Evolutionary conservation across 352 stramenopile genomes (phyloP), one percentile per base, ranked within the genome.

Genomic region (Phytopythium boreale): DNA sequence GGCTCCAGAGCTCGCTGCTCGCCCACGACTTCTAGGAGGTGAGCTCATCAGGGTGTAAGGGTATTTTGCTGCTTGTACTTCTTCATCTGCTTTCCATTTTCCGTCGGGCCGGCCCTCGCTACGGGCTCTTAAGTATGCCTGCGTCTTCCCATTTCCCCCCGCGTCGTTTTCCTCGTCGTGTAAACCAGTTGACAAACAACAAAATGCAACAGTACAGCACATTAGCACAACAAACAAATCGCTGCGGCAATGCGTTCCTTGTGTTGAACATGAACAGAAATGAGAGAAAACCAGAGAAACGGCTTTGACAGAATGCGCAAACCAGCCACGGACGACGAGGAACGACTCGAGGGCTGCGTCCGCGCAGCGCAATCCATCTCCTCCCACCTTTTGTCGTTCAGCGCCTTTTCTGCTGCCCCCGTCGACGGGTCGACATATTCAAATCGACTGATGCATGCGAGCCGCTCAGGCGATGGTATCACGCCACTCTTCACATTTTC

Each of bases 1-100:
- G 69, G 59, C 59, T 83, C 53, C 71, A 77, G 27, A 77, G 70
- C 70, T 81, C 74, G 46, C 46, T 79, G 20, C 67, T 79, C 49
- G 72, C 72, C 31, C 74, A 78, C 49, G 76, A 85, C 52, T 82
- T 82, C 46, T 78, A 81, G 50, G 24, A 27, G 44, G 44, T 20
- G 22, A 11, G 46, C n/a, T 29, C 8, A 11, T 29, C 22, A 22
- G 0, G 37, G 7, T 31, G 46, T 31, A 31, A 29, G 22, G 46
- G 46, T 31, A 34, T 34, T 31, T 52, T 52, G 46, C 22, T 52
- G 46, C 46, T 24, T 31, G 22, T n/a, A n/a, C n/a, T 31, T 27
- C 46, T 20, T 24, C 15, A 12, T 6, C 12, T 22, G 20, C 43
- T 14, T 22, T 47, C 17, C 36, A 43, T 4, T 22, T 9, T 8